Evolutionary conservation across 805 yeast species (phyloP), one percentile per base, ranked within the genome.

Genomic region (Cyberlindnera mrakii): DNA sequence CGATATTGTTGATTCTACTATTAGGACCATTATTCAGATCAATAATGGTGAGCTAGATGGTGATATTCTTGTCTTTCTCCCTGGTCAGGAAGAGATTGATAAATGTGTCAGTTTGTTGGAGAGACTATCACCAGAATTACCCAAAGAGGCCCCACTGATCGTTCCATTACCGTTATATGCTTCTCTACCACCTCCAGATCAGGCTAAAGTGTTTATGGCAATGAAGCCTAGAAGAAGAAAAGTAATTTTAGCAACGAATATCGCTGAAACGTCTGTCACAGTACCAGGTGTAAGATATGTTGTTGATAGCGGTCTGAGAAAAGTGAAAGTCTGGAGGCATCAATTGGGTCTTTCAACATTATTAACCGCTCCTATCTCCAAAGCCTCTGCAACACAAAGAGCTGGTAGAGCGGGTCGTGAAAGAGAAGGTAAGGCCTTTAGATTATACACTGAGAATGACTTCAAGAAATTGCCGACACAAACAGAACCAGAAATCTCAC

Each of bases 391-490:
- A 0, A 77, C 85, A 30, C 99, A 93, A 67, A 72, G 99, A 64
- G 80, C 90, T 37, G 99, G 99, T 62, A 85, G 99, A 72, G 98
- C 99, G n/a, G 99, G 99, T 48, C 87, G 99, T 78, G 98, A 93
- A 65, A 74, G 80, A 15, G 78, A 84, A 27, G 99, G 99, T 35
- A 91, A 91, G 61, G 86, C 93, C 35, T 93, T 72, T 64, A 67
- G 98, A 46, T 65, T 93, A 31, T 93, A 83, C 61, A 80, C 85
- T 39, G 98, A 91, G 53, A 59, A 66, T 1, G 82, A 85, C 45
- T 91, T 77, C 54, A 45, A 62, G 4, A 73, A 73, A 49, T 66
- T 93, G 42, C 80, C 84, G 1, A 67, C 71, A 37, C 93, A 88
- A 57, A 91, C 96, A 5, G 98, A 91, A 55, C 91, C 99, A 0